These are phyloP conservation scores for Lolium perenne DNA, from an alignment of 176 grass and related monocot species.

Conservation along the genomic window DNA sequence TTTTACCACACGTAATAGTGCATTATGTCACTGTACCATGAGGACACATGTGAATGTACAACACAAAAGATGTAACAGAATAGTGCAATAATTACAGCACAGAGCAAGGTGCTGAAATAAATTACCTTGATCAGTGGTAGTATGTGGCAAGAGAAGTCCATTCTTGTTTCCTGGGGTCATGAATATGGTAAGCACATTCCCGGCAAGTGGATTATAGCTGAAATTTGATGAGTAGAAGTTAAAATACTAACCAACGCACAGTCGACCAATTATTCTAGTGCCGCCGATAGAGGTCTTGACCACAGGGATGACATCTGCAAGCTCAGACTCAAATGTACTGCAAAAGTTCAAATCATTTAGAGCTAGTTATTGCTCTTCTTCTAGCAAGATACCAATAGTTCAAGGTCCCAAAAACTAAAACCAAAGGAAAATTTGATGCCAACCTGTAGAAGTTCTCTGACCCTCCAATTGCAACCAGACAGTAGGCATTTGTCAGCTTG, in stretches of 20 bases:
- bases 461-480: slow-evolving; percentile 92
- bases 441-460: slow-evolving; percentile 99
- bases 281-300: slow-evolving; percentile 93
- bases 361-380: background rate
- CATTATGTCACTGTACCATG: background rate
- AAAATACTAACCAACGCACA: slow-evolving; percentile 79
- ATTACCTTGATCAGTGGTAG: slow-evolving; percentile 94
- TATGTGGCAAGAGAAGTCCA: slow-evolving; percentile 96
- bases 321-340: slow-evolving; percentile 90
- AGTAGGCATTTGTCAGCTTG: slow-evolving; percentile 95
- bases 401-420: background rate
- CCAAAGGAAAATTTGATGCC: background rate
- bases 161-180: slow-evolving; percentile 86
- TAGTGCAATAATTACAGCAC: background rate
- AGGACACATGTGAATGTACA: background rate
- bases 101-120: slow-evolving; percentile 18
- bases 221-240: background rate
- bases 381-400: background rate
- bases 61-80: background rate
- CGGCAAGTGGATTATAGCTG: background rate
- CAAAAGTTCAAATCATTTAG: background rate
- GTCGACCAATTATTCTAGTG: slow-evolving; percentile 83
- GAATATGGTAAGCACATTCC: slow-evolving; percentile 14
- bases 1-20: background rate
- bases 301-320: slow-evolving; percentile 84